Evolutionary conservation across 192 early-diverging fungal species (phyloP).

Genomic region (Funneliformis mosseae): DNA sequence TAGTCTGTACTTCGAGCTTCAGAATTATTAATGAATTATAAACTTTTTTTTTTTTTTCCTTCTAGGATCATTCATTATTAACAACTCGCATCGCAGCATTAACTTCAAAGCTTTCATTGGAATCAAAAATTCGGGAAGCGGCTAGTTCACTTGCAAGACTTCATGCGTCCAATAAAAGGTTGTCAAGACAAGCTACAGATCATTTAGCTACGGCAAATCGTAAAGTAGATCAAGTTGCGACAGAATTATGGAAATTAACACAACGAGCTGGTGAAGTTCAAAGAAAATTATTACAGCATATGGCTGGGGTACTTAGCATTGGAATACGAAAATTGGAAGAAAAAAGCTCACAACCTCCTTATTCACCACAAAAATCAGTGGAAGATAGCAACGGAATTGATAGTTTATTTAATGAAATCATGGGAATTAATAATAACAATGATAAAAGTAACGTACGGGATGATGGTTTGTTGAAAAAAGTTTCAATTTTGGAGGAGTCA

Average conservation of each 20-base stretch:
- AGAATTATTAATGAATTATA: not conserved
- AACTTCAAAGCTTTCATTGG: conserved; percentile 51
- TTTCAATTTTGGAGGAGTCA: conserved; percentile 24
- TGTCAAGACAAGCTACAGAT: conserved; percentile 53
- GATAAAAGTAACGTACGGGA: not conserved
- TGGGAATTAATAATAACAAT: conserved; percentile 17
- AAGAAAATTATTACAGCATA: conserved; percentile 54
- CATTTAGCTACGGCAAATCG: conserved; percentile 54
- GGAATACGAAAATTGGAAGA: conserved; percentile 53
- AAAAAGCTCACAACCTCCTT: conserved; percentile 14
- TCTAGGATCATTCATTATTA: conserved; percentile 55
- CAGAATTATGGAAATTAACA: conserved; percentile 52
- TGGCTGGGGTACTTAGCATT: conserved; percentile 51
- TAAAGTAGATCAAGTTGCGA: conserved; percentile 55
- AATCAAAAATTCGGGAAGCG: conserved; percentile 63
- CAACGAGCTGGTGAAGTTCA: conserved; percentile 50
- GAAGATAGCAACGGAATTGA: conserved; percentile 19
- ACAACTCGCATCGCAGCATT: conserved; percentile 50
- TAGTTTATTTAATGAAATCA: conserved; percentile 31
- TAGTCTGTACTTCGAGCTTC: not conserved
- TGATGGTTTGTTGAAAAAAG: conserved; percentile 1
- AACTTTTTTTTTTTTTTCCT: not conserved
- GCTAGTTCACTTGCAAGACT: conserved; percentile 56
- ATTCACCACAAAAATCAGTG: not conserved
- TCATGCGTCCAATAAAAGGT: conserved; percentile 54